Evolutionary conservation across 2,329 filamentous ascomycete species (phyloP).

Genomic region (Diaporthe destruens): DNA sequence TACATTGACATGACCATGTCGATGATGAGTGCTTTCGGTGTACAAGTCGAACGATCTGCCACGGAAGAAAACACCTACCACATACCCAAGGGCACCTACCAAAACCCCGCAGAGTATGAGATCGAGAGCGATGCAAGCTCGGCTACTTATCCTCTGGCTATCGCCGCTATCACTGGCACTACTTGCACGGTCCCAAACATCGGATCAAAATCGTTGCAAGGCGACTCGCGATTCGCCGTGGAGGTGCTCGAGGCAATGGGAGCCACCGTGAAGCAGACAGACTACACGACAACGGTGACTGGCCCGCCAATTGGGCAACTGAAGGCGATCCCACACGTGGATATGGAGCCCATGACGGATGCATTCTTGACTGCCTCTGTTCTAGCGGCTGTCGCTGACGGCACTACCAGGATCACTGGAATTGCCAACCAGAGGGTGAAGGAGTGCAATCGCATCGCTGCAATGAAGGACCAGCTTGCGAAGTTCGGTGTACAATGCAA

Average conservation of each 20-base stretch:
- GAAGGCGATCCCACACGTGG: constrained; percentile 82
- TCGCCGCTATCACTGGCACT: constrained; percentile 95
- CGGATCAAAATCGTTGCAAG: constrained; percentile 90
- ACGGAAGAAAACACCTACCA: constrained; percentile 92
- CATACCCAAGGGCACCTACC: constrained; percentile 87
- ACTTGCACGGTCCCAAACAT: constrained; percentile 98
- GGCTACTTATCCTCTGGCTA: constrained; percentile 93
- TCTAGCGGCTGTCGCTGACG: constrained; percentile 87
- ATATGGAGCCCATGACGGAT: constrained; percentile 99
- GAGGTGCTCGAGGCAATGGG: constrained; percentile 95
- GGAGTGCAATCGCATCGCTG: constrained; percentile 95
- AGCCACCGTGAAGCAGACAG: constrained; percentile 87
- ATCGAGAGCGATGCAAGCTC: constrained; percentile 98
- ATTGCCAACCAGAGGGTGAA: constrained; percentile 99
- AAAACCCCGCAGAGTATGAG: constrained; percentile 86
- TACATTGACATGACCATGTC: constrained; percentile 99
- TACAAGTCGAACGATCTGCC: constrained; percentile 80
- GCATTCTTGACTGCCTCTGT: constrained; percentile 96
- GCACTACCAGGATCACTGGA: constrained; percentile 87
- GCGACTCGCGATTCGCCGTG: constrained; percentile 92
- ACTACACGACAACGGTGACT: constrained; percentile 89
- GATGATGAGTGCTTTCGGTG: constrained; percentile 96
- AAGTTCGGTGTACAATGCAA: constrained; percentile 91
- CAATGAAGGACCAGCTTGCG: constrained; percentile 93
- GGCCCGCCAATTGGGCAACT: constrained; percentile 83